phyloP scores from a whole-genome alignment of 495 filamentous ascomycete species.

The Penicillium robsamsonii region DNA sequence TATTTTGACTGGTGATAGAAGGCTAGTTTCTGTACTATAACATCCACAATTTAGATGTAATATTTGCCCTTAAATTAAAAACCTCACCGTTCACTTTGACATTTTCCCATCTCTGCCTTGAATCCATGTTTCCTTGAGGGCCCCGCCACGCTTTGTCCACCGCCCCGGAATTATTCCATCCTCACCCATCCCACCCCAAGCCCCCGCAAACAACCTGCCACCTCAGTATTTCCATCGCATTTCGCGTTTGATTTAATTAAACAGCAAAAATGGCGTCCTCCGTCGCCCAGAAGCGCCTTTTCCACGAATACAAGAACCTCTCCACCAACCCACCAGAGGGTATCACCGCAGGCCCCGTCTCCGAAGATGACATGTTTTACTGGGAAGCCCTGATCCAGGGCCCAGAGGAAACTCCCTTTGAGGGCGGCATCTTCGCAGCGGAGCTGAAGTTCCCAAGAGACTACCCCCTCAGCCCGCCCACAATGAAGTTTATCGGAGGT shows the following conservation, averaged over 20 bases:
- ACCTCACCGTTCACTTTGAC: neutral
- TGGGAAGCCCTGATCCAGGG: constrained; percentile 98
- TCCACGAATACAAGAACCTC: constrained; percentile 92
- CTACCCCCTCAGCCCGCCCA: constrained; percentile 89
- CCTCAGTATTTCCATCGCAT: constrained; percentile 1
- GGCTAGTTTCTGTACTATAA: constrained; percentile 18
- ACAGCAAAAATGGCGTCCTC: constrained; percentile 31
- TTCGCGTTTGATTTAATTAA: neutral
- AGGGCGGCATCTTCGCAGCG: constrained; percentile 90
- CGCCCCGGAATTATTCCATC: constrained; percentile 17
- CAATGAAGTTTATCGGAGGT: constrained; percentile 89
- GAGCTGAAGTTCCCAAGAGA: constrained; percentile 94
- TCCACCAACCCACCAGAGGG: constrained; percentile 84
- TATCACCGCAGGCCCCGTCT: constrained; percentile 90
- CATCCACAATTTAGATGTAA: neutral
- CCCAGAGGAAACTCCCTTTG: constrained; percentile 92
- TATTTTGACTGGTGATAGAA: constrained; percentile 35
- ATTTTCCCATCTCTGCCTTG: neutral
- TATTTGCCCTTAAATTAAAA: neutral
- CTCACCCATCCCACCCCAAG: constrained; percentile 7
- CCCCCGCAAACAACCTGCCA: constrained; percentile 5
- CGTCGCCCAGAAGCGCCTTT: constrained; percentile 84
- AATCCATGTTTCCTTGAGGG: neutral
- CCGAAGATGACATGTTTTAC: constrained; percentile 91
- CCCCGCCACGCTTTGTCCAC: neutral